These are phyloP conservation scores for Epichloe gansuensis DNA, from an alignment of 2,329 filamentous ascomycete species.

Conservation along the genomic window DNA sequence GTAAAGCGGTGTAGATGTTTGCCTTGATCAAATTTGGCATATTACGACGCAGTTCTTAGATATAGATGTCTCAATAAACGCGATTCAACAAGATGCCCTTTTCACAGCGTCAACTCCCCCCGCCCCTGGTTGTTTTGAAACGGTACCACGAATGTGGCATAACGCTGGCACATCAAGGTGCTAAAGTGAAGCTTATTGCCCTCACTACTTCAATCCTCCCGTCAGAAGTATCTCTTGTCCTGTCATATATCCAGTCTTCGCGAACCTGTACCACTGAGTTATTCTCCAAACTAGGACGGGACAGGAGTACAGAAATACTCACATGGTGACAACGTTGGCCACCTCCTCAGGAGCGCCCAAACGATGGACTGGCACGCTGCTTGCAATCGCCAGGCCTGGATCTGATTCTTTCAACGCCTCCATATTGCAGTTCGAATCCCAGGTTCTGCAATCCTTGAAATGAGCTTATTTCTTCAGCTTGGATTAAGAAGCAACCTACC, in stretches of 20 bases:
- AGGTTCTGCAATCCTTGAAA: not conserved
- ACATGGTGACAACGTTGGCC: conserved; percentile 6
- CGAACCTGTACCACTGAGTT: conserved; percentile 1
- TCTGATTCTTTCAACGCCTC: conserved; percentile 2
- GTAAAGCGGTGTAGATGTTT: not conserved
- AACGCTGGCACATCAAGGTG: too few relatives aligned
- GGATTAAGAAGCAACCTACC: not conserved
- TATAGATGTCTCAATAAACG: not conserved
- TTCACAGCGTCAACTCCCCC: not conserved
- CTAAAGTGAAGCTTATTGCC: not conserved
- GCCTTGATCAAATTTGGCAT: too few relatives aligned
- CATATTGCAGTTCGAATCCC: not conserved
- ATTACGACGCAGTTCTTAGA: not conserved
- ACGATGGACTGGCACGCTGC: conserved; percentile 4
- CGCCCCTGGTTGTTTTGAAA: not conserved
- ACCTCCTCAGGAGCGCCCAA: conserved; percentile 6
- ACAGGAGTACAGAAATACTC: not conserved
- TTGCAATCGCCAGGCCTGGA: conserved; percentile 5
- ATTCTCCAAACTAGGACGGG: not conserved
- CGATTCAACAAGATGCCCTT: not conserved
- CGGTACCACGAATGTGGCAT: not conserved
- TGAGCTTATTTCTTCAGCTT: not conserved
- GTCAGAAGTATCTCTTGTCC: conserved; percentile 6
- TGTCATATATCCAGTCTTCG: conserved; percentile 7
- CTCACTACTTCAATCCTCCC: conserved; percentile 3